These are phyloP conservation scores for Colletotrichum sp. DNA, from an alignment of 2,329 filamentous ascomycete species.

Conservation along the genomic window DNA sequence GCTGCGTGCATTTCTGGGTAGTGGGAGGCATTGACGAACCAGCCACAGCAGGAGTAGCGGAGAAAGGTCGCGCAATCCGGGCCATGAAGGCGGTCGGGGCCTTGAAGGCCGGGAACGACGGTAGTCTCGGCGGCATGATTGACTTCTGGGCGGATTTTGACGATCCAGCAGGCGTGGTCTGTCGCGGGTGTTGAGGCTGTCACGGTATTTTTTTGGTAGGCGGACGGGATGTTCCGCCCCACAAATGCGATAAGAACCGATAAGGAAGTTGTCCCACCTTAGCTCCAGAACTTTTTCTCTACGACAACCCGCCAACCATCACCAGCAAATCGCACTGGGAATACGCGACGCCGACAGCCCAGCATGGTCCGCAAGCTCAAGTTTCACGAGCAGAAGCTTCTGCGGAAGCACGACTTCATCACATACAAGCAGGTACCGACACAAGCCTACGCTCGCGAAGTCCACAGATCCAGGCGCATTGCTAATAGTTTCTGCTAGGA, in stretches of 20 bases:
- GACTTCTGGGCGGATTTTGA: background rate
- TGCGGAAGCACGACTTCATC: slow-evolving; percentile 92
- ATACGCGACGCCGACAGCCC: slow-evolving; percentile 10
- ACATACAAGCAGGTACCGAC: slow-evolving; percentile 69
- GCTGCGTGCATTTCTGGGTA: background rate
- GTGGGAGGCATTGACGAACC: background rate
- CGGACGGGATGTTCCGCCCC: slow-evolving; percentile 19
- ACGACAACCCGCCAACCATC: background rate
- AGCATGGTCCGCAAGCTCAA: slow-evolving; percentile 95
- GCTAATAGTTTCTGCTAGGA: slow-evolving; percentile 10
- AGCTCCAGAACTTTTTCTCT: slow-evolving; percentile 7
- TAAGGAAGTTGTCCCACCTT: slow-evolving; percentile 19
- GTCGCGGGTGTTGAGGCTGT: slow-evolving; percentile 21
- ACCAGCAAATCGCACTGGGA: background rate
- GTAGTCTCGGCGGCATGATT: slow-evolving; percentile 46
- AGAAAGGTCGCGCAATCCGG: slow-evolving; percentile 18
- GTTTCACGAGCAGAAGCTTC: slow-evolving; percentile 94
- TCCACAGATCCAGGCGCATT: background rate
- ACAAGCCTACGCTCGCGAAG: background rate
- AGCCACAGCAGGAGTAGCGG: slow-evolving; percentile 5
- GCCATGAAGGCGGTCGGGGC: slow-evolving; percentile 12
- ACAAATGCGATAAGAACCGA: slow-evolving; percentile 14
- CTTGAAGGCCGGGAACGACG: slow-evolving; percentile 23
- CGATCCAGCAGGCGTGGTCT: background rate
- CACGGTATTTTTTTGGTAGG: slow-evolving; percentile 22